Conservation (phyloP, 495 filamentous ascomycete genomes). For the Evansstolkia leycettana region DNA sequence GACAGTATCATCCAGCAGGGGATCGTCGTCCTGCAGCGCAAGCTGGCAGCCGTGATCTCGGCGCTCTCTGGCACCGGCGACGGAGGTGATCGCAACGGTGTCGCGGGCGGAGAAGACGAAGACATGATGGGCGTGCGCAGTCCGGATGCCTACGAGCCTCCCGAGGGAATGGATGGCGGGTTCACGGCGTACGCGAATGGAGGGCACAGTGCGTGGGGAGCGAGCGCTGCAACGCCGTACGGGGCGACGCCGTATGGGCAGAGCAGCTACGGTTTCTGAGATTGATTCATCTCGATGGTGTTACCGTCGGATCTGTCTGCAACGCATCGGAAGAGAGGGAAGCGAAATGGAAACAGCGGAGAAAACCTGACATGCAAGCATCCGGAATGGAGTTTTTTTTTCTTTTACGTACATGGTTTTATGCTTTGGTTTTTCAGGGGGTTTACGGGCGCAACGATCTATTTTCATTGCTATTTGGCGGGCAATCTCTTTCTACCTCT, state of each 20-base stretch:
- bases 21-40: slow-evolving; percentile 79
- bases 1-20: slow-evolving; percentile 79
- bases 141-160: slow-evolving; percentile 45
- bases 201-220: slow-evolving; percentile 53
- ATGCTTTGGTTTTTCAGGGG: slow-evolving; percentile 6
- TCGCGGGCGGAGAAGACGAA: slow-evolving; percentile 32
- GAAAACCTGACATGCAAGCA: background rate
- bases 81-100: slow-evolving; percentile 29
- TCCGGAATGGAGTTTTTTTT: slow-evolving; percentile 2
- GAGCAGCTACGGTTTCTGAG: slow-evolving; percentile 39
- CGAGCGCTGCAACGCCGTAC: slow-evolving; percentile 45
- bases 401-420: background rate
- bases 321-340: background rate
- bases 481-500: too few species aligned
- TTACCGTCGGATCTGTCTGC: background rate
- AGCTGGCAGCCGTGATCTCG: slow-evolving; percentile 75
- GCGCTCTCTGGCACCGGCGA: slow-evolving; percentile 45
- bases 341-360: slow-evolving; percentile 1
- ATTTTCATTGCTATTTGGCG: slow-evolving; percentile 1
- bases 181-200: slow-evolving; percentile 62
- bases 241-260: slow-evolving; percentile 62
- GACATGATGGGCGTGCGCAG: slow-evolving; percentile 51
- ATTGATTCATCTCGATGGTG: slow-evolving; percentile 2
- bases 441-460: slow-evolving; percentile 13
- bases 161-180: slow-evolving; percentile 54